A percentile compares a stretch with the other conserved stretches of the same genome.
These are phyloP conservation scores for Deinandra increscens DNA, from an alignment of 129 eudicot genomes.

Conservation along the genomic window DNA sequence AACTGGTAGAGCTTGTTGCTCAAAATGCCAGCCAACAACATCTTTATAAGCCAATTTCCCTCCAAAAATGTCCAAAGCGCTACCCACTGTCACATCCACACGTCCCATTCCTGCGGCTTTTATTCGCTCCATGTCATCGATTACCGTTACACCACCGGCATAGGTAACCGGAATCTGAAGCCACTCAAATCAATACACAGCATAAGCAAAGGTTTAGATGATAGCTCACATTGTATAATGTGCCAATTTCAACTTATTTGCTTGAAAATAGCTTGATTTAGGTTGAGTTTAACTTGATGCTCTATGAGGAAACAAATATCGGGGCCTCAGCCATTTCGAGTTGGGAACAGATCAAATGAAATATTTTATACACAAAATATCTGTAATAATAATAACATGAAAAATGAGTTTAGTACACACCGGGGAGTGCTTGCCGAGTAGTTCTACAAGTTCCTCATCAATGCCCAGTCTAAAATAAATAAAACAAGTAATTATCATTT, in stretches of 20 bases:
- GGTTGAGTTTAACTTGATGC: too few relatives aligned
- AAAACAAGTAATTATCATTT: not conserved
- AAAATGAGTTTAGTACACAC: constrained; percentile 38
- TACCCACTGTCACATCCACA: constrained; percentile 93
- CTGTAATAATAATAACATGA: too few relatives aligned
- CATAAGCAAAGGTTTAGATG: not conserved
- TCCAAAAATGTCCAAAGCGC: constrained; percentile 92
- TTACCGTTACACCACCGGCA: constrained; percentile 86
- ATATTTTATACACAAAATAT: too few relatives aligned
- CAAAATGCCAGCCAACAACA: constrained; percentile 78
- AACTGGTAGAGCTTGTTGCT: constrained; percentile 36
- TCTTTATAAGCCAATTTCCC: constrained; percentile 81
- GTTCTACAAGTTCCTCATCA: constrained; percentile 91
- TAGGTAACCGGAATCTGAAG: constrained; percentile 92
- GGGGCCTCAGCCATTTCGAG: too few relatives aligned
- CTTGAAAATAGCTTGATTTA: not conserved
- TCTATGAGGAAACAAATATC: too few relatives aligned
- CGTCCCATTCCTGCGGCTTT: constrained; percentile 72
- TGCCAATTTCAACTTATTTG: not conserved
- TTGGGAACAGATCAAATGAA: too few relatives aligned
- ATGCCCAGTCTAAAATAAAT: constrained; percentile 72
- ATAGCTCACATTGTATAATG: not conserved
- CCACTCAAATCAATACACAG: not conserved
- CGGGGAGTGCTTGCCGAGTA: constrained; percentile 78
- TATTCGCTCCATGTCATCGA: constrained; percentile 82